Evolutionary conservation across 768 basidiomycete species (phyloP), one percentile per base, ranked within the genome.

Genomic region (Leccinellum luteum): DNA sequence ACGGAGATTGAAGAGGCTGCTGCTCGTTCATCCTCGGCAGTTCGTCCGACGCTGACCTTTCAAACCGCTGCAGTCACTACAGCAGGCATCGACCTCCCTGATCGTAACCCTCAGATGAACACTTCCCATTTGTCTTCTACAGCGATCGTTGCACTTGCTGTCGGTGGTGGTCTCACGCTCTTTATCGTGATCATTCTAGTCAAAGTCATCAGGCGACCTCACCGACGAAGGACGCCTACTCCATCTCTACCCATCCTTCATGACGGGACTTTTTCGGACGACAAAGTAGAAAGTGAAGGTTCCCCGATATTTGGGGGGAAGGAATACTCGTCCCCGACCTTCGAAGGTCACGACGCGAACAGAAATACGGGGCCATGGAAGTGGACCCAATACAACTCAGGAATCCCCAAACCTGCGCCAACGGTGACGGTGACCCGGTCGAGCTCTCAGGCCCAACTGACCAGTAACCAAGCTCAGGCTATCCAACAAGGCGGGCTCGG

Each of bases 291-390:
- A 34, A 66, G 75, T 8, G 81, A 85, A 54, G 85, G 85, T 25
- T 90, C 89, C 3, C 87, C 86, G 25, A 73, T 90, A 34, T 91
- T 92, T 63, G 89, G 89, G n/a, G 89, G 90, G 2, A 84, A 85
- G 64, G 88, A 90, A 44, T 71, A 81, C 34, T 80, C 82, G 3
- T 80, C 83, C 1, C 69, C 62, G 28, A 64, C 60, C 13, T 53
- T 60, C 25, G 59, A 62, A 48, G 31, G 52, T 51, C 66, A 71
- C 25, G 63, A 73, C 62, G 75, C 74, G n/a, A 73, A 71, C 13
- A 70, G 68, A 54, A 76, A 78, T 48, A 77, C 73, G 7, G 76
- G 79, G 6, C 68, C 77, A 17, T 86, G 83, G 81, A 78, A 72
- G 31, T 85, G 83, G 83, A 78, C 81, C 0, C 81, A 82, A 60